Base-by-base conservation (phyloP, 2,329 filamentous ascomycete species). In the Gaeumannomyces tritici region DNA sequence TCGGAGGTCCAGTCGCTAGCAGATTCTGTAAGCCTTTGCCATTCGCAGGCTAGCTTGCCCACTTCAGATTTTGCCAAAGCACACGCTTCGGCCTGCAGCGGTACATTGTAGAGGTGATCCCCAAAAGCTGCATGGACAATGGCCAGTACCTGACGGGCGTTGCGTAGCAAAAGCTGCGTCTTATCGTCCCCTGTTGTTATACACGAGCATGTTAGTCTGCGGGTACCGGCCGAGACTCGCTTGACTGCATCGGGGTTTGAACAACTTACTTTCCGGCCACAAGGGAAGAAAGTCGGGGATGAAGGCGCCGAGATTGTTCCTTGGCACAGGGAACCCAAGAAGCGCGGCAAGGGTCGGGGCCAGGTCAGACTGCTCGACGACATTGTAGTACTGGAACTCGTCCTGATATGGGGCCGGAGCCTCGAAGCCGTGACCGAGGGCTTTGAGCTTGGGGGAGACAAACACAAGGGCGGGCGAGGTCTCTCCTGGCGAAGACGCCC, bases 391-490 rank as follows among this genome's bases (percentile, higher is more conserved):
- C 64, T 89, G 84, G 67, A 96, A 96, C 65, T 95, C 87, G 24
- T 86, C 81, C 51, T 78, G 78, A 8, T 85, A 82, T 15, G 79
- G 73, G 4, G 83, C 76, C 27, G 61, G 31, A 9, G 3, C 55
- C 7, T 29, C 33, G 28, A 26, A 58, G 24, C 47, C 35, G n/a
- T 27, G n/a, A 24, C 73, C 63, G 8, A 92, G 76, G 1, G 75
- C 71, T 69, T 83, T 84, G 56, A 96, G 80, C 70, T 91, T 95
- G 0, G 93, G 92, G 2, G 92, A 95, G 66, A 96, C 84, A 73
- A 99, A 98, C 26, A 97, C 83, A 12, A 99, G 77, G 21, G 95
- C 95, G 0, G 95, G 89, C 0, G 93, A 97, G 1, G 95, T 98
- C 77, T 99, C 95, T 56, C 95, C 93, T 1, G 91, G 85, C 0